Conservation (phyloP, 495 filamentous ascomycete genomes). For the Baudoinia panamericana region DNA sequence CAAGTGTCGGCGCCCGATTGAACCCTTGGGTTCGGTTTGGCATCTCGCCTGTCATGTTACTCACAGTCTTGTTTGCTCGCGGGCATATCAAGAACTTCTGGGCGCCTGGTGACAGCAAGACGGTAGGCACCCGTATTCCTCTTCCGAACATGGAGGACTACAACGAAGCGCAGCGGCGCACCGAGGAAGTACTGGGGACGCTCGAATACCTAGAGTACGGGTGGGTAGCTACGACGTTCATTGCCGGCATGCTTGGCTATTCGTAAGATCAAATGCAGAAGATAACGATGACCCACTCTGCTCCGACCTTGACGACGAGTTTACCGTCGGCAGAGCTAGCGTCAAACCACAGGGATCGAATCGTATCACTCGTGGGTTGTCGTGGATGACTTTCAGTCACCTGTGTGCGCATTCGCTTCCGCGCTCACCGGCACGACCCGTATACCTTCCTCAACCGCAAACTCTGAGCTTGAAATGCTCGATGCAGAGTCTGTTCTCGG, state of each 20-base stretch:
- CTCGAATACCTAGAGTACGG: constrained; percentile 20
- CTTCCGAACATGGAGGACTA: constrained; percentile 26
- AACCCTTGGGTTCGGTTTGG: constrained; percentile 2
- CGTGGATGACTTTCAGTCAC: too few relatives aligned
- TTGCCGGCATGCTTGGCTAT: constrained; percentile 4
- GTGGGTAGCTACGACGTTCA: constrained; percentile 18
- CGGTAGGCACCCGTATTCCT: constrained; percentile 25
- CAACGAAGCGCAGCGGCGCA: constrained; percentile 29
- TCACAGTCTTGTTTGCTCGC: constrained; percentile 10
- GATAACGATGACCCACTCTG: background rate
- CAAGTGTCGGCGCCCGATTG: constrained; percentile 18
- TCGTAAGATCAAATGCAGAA: background rate
- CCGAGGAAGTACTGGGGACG: constrained; percentile 17
- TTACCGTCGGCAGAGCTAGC: too few relatives aligned
- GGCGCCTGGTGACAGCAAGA: constrained; percentile 13
- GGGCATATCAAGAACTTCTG: constrained; percentile 27
- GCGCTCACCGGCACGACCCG: too few relatives aligned
- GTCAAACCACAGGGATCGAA: too few relatives aligned
- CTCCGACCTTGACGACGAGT: too few relatives aligned
- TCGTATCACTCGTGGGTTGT: too few relatives aligned
- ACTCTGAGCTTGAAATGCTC: too few relatives aligned
- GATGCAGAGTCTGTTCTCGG: too few relatives aligned
- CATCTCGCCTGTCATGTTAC: constrained; percentile 15
- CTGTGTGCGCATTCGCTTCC: too few relatives aligned
- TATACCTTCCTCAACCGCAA: too few relatives aligned